Base-by-base conservation (phyloP, 140 eudicot genomes). In the Erigeron philadelphicus region DNA sequence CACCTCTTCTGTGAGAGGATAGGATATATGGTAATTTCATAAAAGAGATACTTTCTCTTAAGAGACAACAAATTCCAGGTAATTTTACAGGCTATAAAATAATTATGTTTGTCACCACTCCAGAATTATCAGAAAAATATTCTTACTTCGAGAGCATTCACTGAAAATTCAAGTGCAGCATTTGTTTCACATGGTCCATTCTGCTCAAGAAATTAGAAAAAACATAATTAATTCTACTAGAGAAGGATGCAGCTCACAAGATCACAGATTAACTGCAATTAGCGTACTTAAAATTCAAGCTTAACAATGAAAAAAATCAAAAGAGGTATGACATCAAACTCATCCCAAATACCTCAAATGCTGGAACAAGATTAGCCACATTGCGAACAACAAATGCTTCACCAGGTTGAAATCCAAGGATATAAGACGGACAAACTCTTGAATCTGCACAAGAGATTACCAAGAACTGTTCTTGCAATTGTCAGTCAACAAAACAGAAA, bases 371-470 rank as follows among this genome's bases (percentile, higher is more conserved):
- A 78, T 89, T 94, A 8, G 95, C 99, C 67, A 94, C 84, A 65
- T 87, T 85, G 21, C 97, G 86, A 38, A 94, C 86, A 23, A 83
- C 82, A 81, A 89, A 94, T 18, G 99, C 99, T 69, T 94, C 99
- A 41, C 99, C 99, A 48, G 99, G 97, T 79, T 94, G 81, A 78
- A 94, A 87, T 18, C 99, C 98, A n/a, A 88, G 63, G 62, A 93
- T 85, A 79, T 78, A 81, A 11, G 96, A 88, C 21, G 98, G 96
- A 68, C 98, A 93, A 62, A 93, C 96, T 69, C 98, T 82, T 10
- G 98, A 93, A 80, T 93, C 98, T 76, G 90, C 99, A 78, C 99
- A 94, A 75, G 99, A 87, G 73, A 94, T 85, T 80, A 94, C 95
- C 86, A 87, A 67, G 65, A 94, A 90, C 99, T 94, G 90, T 76